Conservation (phyloP, 225 moss, liverwort and hornwort species). For the Pseudisothecium myosuroides region DNA sequence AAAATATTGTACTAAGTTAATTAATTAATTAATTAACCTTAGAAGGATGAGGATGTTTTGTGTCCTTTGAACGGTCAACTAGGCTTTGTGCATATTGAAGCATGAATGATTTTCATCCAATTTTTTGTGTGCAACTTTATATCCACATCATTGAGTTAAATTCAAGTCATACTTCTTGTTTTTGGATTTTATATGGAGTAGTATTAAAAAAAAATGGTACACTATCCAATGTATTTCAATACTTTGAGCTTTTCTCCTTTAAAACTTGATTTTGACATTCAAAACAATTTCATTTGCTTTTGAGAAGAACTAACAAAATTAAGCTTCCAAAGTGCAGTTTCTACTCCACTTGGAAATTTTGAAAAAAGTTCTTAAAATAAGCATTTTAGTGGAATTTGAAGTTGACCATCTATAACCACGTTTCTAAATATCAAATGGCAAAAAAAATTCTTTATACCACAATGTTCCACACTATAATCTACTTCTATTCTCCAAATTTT, state of each 20-base stretch:
- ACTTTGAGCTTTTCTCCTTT: background rate
- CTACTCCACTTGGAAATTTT: fast-evolving
- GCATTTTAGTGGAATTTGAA: too few relatives aligned
- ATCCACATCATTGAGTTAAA: background rate
- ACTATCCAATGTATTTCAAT: background rate
- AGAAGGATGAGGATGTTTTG: fast-evolving
- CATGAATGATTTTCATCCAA: background rate
- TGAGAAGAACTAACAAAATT: background rate
- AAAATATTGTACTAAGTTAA: too few relatives aligned
- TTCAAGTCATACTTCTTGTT: background rate
- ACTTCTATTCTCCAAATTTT: background rate
- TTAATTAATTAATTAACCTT: too few relatives aligned
- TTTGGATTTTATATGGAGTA: background rate
- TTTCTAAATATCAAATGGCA: too few relatives aligned
- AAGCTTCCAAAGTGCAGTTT: background rate
- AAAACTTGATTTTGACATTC: background rate
- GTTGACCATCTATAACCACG: too few relatives aligned
- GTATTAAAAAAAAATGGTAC: too few relatives aligned
- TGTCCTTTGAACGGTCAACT: too few relatives aligned
- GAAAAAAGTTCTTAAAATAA: too few relatives aligned
- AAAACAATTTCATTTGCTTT: background rate
- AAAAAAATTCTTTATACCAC: too few relatives aligned
- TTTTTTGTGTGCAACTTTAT: background rate
- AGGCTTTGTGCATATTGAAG: background rate
- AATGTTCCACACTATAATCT: background rate